A percentile compares a stretch with the other conserved stretches of the same genome.
Conservation (phyloP, 352 stramenopile species). For the Blastocystis sp. region DNA sequence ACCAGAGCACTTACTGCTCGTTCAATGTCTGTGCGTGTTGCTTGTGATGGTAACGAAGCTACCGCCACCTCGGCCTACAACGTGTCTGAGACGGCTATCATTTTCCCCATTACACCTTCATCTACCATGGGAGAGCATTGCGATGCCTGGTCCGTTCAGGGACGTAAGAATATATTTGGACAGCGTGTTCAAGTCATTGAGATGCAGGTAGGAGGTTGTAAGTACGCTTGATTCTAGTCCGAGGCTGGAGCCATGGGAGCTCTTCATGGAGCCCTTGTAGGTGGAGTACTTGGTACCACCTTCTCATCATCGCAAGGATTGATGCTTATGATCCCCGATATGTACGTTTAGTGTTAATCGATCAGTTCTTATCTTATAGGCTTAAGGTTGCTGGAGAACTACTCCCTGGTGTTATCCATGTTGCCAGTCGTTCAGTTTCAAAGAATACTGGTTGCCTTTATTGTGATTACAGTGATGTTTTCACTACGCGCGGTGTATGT, state of each 20-base stretch:
- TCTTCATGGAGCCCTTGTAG: slow-evolving; percentile 75
- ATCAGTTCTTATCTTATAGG: slow-evolving; percentile 28
- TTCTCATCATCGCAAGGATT: slow-evolving; percentile 78
- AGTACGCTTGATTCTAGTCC: slow-evolving; percentile 17
- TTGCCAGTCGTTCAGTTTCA: slow-evolving; percentile 77
- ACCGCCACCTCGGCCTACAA: slow-evolving; percentile 49
- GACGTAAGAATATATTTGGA: slow-evolving; percentile 74
- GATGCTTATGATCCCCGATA: slow-evolving; percentile 77
- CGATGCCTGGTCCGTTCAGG: slow-evolving; percentile 72
- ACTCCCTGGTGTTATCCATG: slow-evolving; percentile 78
- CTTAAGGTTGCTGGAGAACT: slow-evolving; percentile 70
- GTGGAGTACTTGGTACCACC: slow-evolving; percentile 73
- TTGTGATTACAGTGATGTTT: slow-evolving; percentile 85
- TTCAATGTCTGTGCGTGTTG: slow-evolving; percentile 64
- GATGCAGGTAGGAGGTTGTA: slow-evolving; percentile 72
- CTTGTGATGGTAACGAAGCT: slow-evolving; percentile 65
- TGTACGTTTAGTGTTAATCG: slow-evolving; percentile 73
- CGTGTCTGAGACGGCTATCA: slow-evolving; percentile 57
- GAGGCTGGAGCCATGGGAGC: slow-evolving; percentile 73
- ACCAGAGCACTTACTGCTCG: slow-evolving; percentile 25
- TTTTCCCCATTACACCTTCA: slow-evolving; percentile 76
- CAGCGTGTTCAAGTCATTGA: slow-evolving; percentile 74
- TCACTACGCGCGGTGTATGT: slow-evolving; percentile 75
- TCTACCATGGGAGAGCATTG: slow-evolving; percentile 75
- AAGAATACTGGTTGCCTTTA: slow-evolving; percentile 74